Evolutionary conservation across 2,329 filamentous ascomycete genomes (phyloP).

Genomic region (Diplocarpon rosae): DNA sequence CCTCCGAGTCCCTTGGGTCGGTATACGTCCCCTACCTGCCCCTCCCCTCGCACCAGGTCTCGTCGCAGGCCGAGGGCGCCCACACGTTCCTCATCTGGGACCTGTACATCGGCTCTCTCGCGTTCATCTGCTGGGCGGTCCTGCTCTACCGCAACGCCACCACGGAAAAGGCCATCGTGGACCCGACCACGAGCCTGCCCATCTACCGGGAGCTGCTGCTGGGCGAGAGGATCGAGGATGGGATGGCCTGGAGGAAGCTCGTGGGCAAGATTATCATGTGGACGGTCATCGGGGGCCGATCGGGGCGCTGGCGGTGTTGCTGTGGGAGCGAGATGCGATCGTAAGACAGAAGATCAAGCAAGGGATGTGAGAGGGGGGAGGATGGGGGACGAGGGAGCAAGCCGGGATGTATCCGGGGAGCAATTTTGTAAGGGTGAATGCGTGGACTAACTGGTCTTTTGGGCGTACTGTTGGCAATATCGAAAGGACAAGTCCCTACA

Average conservation of each 20-base stretch:
- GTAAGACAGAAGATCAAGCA: slow-evolving; percentile 22
- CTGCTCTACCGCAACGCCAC: slow-evolving; percentile 27
- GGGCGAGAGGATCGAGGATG: slow-evolving; percentile 17
- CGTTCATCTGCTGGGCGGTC: slow-evolving; percentile 35
- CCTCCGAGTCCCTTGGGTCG: slow-evolving; percentile 27
- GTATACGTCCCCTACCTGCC: slow-evolving; percentile 31
- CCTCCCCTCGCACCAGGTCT: slow-evolving; percentile 19
- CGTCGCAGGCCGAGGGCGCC: slow-evolving; percentile 28
- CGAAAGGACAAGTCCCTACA: too few species aligned
- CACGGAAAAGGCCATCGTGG: slow-evolving; percentile 12
- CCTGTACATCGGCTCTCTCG: slow-evolving; percentile 32
- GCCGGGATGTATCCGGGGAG: too few species aligned
- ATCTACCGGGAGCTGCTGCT: slow-evolving; percentile 11
- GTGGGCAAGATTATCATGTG: slow-evolving; percentile 29
- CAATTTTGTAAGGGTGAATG: too few species aligned
- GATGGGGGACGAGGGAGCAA: too few species aligned
- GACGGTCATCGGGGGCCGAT: slow-evolving; percentile 31
- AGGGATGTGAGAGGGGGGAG: slow-evolving; percentile 10
- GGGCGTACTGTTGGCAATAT: too few species aligned
- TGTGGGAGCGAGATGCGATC: slow-evolving; percentile 39
- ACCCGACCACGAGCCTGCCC: slow-evolving; percentile 11
- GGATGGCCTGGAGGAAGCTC: slow-evolving; percentile 16
- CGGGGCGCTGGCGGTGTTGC: slow-evolving; percentile 33
- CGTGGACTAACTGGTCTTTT: too few species aligned
- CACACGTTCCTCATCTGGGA: slow-evolving; percentile 40